These are phyloP conservation scores for Cryphonectria parasitica DNA, from an alignment of 2,329 filamentous ascomycete genomes.

Conservation along the genomic window DNA sequence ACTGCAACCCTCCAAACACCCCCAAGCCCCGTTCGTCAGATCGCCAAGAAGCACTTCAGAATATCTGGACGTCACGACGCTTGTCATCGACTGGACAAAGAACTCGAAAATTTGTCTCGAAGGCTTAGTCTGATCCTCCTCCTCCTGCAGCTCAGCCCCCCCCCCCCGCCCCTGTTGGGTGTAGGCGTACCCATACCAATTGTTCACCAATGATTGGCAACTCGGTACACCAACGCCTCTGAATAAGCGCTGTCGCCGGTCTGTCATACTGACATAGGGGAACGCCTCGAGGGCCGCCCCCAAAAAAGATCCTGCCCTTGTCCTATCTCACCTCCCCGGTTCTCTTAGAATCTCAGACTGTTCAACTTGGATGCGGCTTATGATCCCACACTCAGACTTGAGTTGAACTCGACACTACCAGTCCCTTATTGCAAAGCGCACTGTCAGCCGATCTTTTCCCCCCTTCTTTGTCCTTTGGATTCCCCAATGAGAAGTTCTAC, in stretches of 20 bases:
- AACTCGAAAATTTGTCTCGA: slow-evolving; percentile 12
- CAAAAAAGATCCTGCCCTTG: slow-evolving; percentile 17
- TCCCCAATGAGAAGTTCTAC: slow-evolving; percentile 1
- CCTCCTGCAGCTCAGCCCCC: slow-evolving; percentile 8
- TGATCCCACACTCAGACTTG: slow-evolving; percentile 4
- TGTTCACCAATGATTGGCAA: slow-evolving; percentile 27
- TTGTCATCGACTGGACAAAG: slow-evolving; percentile 2
- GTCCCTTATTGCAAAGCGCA: slow-evolving; percentile 1
- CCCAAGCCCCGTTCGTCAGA: neutral
- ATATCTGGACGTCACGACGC: neutral
- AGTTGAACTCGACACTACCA: neutral
- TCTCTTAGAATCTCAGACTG: slow-evolving; percentile 19
- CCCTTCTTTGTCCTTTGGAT: neutral
- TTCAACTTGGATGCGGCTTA: slow-evolving; percentile 16
- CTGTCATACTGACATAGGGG: slow-evolving; percentile 22
- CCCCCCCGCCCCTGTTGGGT: slow-evolving; percentile 5
- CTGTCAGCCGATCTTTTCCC: slow-evolving; percentile 11
- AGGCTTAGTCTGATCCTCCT: slow-evolving; percentile 20
- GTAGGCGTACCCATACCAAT: slow-evolving; percentile 6
- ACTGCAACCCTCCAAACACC: neutral
- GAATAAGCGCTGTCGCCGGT: slow-evolving; percentile 30
- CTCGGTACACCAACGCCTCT: slow-evolving; percentile 27
- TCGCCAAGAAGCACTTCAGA: neutral
- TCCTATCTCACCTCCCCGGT: slow-evolving; percentile 19
- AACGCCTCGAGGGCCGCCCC: slow-evolving; percentile 27